These are phyloP conservation scores for Extremus antarcticus DNA, from an alignment of 495 filamentous ascomycete species.

Conservation along the genomic window DNA sequence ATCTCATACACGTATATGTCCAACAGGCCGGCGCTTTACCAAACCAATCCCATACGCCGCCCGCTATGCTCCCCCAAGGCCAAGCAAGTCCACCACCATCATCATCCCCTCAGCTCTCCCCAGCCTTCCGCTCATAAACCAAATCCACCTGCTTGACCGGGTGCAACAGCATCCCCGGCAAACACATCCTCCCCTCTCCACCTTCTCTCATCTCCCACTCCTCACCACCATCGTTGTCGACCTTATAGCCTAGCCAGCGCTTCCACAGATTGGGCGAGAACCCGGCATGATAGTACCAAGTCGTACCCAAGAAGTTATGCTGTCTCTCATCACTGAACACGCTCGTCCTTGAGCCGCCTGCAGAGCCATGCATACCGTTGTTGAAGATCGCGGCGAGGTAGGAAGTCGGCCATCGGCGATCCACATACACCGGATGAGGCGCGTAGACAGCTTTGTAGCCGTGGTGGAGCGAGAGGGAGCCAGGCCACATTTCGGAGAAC, in stretches of 20 bases:
- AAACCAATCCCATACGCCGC: neutral
- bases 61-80: neutral
- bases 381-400: slow-evolving; percentile 79
- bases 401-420: slow-evolving; percentile 73
- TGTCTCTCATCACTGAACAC: slow-evolving; percentile 72
- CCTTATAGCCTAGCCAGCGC: slow-evolving; percentile 74
- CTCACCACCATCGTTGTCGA: slow-evolving; percentile 80
- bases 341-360: slow-evolving; percentile 57
- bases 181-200: slow-evolving; percentile 43
- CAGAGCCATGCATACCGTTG: slow-evolving; percentile 69
- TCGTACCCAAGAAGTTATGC: slow-evolving; percentile 79
- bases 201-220: slow-evolving; percentile 55
- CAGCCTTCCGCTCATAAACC: slow-evolving; percentile 18
- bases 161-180: slow-evolving; percentile 57
- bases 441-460: slow-evolving; percentile 91
- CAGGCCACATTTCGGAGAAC: slow-evolving; percentile 95
- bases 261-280: slow-evolving; percentile 75
- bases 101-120: neutral
- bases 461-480: slow-evolving; percentile 76
- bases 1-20: neutral
- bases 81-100: neutral
- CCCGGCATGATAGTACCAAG: slow-evolving; percentile 90
- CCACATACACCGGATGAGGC: slow-evolving; percentile 83
- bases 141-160: slow-evolving; percentile 80
- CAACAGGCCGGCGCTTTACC: neutral